Conservation (phyloP, 2,329 filamentous ascomycete species). For the Leptographium galeiforme region DNA sequence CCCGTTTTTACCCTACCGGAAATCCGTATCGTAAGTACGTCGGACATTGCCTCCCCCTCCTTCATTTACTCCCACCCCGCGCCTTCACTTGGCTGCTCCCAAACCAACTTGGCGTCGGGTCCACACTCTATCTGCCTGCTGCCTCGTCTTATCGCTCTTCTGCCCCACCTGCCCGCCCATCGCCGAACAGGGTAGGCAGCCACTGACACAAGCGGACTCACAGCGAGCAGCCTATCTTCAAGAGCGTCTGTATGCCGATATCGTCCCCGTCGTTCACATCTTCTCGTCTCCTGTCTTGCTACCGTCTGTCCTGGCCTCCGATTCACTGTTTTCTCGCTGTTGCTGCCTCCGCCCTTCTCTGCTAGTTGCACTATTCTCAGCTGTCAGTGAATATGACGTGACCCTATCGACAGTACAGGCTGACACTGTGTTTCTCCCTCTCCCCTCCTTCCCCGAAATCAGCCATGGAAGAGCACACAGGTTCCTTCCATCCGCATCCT, state of each 20-base stretch:
- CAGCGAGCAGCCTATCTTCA: neutral
- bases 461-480: slow-evolving; percentile 11
- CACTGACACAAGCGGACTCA: neutral
- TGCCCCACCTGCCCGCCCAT: slow-evolving; percentile 1
- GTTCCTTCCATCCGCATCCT: slow-evolving; percentile 6
- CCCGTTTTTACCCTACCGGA: neutral
- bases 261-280: neutral
- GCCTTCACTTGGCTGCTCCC: neutral
- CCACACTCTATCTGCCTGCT: neutral
- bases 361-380: neutral
- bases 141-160: slow-evolving; percentile 1
- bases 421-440: slow-evolving; percentile 3
- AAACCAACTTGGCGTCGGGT: neutral
- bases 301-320: neutral
- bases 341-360: neutral
- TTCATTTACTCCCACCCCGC: neutral
- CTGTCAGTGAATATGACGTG: slow-evolving; percentile 5
- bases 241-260: neutral
- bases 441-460: neutral
- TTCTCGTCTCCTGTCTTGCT: neutral
- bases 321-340: neutral
- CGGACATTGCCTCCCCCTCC: neutral
- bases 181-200: slow-evolving; percentile 1
- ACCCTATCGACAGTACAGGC: slow-evolving; percentile 3
- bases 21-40: no score